Percentiles rank a stretch among this genome's conserved stretches.
These are phyloP conservation scores for Kazachstania kunashirensis DNA, from an alignment of 805 yeast species.

Conservation along the genomic window DNA sequence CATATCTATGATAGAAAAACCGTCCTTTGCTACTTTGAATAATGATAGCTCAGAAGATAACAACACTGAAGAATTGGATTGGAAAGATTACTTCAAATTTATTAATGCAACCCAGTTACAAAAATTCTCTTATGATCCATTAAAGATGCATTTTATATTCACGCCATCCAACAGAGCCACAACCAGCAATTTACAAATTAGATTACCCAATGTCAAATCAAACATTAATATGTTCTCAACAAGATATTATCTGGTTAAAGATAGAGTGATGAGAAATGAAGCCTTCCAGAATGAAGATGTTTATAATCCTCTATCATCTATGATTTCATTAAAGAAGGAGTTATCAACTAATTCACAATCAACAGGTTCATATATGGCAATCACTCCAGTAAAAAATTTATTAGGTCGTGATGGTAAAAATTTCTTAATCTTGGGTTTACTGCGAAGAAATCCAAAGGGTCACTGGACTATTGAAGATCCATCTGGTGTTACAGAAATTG, in stretches of 20 bases:
- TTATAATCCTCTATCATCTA: conserved; percentile 30
- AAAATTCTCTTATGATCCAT: conserved; percentile 48
- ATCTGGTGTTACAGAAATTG: conserved; percentile 62
- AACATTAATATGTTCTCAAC: conserved; percentile 38
- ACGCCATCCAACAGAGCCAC: conserved; percentile 9
- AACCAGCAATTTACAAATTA: conserved; percentile 9
- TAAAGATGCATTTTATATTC: conserved; percentile 51
- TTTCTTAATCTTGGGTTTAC: conserved; percentile 70
- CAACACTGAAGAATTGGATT: conserved; percentile 34
- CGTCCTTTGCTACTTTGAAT: background rate
- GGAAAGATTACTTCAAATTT: conserved; percentile 65
- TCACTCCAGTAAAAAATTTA: conserved; percentile 73
- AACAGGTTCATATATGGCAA: conserved; percentile 21
- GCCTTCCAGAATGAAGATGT: conserved; percentile 42
- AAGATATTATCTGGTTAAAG: conserved; percentile 55
- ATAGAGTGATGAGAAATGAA: conserved; percentile 68
- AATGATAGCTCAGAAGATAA: background rate
- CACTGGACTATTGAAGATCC: conserved; percentile 73
- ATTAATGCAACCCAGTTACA: conserved; percentile 61
- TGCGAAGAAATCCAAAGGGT: conserved; percentile 55
- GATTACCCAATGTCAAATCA: conserved; percentile 21
- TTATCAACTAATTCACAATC: conserved; percentile 7
- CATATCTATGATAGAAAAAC: background rate
- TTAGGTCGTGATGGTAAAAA: conserved; percentile 73
- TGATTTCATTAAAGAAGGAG: conserved; percentile 18